These are phyloP conservation scores for Anisodus tanguticus DNA, from an alignment of 257 asterid genomes.

Conservation along the genomic window DNA sequence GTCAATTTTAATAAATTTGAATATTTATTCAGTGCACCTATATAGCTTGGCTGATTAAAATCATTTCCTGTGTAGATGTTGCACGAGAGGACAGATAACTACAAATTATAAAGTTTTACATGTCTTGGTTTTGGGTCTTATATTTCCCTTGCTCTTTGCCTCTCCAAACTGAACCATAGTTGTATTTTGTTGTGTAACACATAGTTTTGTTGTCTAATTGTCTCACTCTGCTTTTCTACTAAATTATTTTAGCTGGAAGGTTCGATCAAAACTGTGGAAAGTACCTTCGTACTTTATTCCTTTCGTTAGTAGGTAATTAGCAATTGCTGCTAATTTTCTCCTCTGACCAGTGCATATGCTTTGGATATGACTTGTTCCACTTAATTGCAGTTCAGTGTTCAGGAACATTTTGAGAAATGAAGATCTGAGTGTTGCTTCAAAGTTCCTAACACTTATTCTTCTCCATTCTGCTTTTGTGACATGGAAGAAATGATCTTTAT, in stretches of 20 bases:
- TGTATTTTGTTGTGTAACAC: not conserved
- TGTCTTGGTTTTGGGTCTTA: not conserved
- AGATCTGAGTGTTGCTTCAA: not conserved
- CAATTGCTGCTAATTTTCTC: not conserved
- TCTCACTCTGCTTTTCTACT: not conserved
- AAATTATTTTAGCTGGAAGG: not conserved
- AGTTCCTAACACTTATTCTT: not conserved
- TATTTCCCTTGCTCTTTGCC: not conserved
- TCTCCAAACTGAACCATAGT: not conserved
- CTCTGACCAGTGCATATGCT: constrained; percentile 10
- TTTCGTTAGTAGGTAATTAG: not conserved
- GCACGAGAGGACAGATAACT: not conserved
- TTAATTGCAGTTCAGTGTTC: constrained; percentile 1
- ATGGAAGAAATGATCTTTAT: constrained; percentile 5
- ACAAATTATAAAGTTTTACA: not conserved
- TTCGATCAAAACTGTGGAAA: not conserved
- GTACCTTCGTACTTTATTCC: not conserved
- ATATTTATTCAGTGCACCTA: not conserved
- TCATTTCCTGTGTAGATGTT: not conserved
- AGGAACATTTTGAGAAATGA: not conserved
- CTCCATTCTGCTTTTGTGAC: not conserved
- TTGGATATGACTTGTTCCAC: not conserved
- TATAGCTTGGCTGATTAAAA: not conserved
- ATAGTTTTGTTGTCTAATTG: not conserved
- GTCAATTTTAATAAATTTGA: no score